Conservation (phyloP, 345 rosid genomes). For the Dovyalis caffra region DNA sequence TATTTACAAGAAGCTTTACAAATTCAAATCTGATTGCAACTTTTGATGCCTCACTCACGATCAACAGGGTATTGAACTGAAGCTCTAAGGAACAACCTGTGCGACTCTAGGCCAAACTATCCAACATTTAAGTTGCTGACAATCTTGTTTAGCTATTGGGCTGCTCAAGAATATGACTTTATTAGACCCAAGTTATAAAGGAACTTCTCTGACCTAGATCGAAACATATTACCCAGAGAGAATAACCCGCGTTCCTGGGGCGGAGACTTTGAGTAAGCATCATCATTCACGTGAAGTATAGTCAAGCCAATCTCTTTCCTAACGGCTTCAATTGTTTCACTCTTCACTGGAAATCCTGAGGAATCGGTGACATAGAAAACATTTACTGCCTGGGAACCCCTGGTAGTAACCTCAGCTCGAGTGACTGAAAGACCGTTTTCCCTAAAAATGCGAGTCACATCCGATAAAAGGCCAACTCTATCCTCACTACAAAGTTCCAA, state of each 20-base stretch:
- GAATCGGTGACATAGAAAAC: slow-evolving; percentile 78
- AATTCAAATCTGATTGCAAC: slow-evolving; percentile 10
- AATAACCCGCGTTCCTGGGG: slow-evolving; percentile 45
- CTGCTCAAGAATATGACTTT: slow-evolving; percentile 48
- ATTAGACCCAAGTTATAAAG: slow-evolving; percentile 68
- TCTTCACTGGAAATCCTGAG: slow-evolving; percentile 65
- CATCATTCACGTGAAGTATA: slow-evolving; percentile 65
- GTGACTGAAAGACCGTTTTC: slow-evolving; percentile 84
- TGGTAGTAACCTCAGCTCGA: slow-evolving; percentile 86
- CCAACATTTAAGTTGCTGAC: slow-evolving; percentile 19
- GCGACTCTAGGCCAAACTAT: slow-evolving; percentile 12
- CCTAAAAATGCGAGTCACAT: slow-evolving; percentile 89
- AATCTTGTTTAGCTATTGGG: slow-evolving; percentile 16
- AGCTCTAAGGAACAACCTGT: not conserved
- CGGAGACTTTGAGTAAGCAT: slow-evolving; percentile 36
- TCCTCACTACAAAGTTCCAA: slow-evolving; percentile 80
- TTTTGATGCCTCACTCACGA: slow-evolving; percentile 15
- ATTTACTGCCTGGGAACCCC: slow-evolving; percentile 76
- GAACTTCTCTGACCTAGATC: slow-evolving; percentile 69
- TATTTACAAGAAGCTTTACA: slow-evolving; percentile 34
- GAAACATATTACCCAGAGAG: slow-evolving; percentile 66
- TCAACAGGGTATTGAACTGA: slow-evolving; percentile 31
- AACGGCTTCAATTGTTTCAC: slow-evolving; percentile 72
- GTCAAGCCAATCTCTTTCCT: slow-evolving; percentile 69
- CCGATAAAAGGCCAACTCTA: slow-evolving; percentile 80